Base-by-base conservation (phyloP, 2,329 filamentous ascomycete species). In the Onygenales sp. region DNA sequence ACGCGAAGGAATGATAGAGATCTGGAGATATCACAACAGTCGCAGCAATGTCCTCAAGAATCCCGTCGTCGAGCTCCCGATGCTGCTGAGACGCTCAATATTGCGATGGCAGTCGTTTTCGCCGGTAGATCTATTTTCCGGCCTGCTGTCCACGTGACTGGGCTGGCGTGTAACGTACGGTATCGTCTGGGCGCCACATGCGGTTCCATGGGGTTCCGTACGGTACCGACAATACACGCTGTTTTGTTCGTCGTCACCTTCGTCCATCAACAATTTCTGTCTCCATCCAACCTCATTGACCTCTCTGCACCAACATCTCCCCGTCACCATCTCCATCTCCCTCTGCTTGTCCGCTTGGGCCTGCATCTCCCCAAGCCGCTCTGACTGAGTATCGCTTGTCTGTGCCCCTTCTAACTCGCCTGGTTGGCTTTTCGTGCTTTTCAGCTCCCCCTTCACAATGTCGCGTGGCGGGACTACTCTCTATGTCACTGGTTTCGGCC, bases 401-500 rank as follows among this genome's bases (percentile, higher is more conserved):
- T 39, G 36, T 27, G 36, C 36, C 36, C 13, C 9, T 39, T 39
- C 13, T 39, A n/a, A 39, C 13, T 39, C 9, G 9, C 13, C 36
- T 9, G 27, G 9, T 44, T 44, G 42, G 14, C 27, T 17, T 43
- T 14, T 14, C n/a, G 7, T 42, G 14, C 13, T 4, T 17, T 42
- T 36, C 37, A 21, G 6, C 32, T 32, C 11, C 37, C 43, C 36
- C 56, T 49, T 52, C 61, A 70, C 52, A 69, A 95, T 95, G 90
- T 95, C 91, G 83, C 88, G 90, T 70, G 74, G 74, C 55, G 86
- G 89, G 65, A 94, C 88, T 57, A 97, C 92, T 54, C 88, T 97
- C 64, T 97, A 97, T 79, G 92, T 97, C 74, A 95, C 91, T 69
- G 93, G 93, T 82, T 98, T 98, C 76, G 94, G 92, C 82, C 90